These are phyloP conservation scores for Xylariaceae sp. DNA, from an alignment of 2,329 filamentous ascomycete genomes.

Conservation along the genomic window DNA sequence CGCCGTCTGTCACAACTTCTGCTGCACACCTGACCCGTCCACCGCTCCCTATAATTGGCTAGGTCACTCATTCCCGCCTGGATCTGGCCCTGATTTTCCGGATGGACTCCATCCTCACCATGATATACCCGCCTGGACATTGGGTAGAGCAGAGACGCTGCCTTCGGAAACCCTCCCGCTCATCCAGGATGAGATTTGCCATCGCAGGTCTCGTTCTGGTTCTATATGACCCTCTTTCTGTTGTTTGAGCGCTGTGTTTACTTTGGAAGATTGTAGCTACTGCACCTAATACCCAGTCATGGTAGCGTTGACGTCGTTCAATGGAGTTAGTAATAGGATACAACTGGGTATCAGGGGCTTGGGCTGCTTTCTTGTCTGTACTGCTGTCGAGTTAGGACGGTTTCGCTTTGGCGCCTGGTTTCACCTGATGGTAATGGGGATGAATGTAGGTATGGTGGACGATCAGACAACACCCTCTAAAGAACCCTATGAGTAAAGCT, in stretches of 20 bases:
- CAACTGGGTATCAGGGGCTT: neutral
- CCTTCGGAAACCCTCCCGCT: conserved; percentile 3
- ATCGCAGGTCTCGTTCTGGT: conserved; percentile 13
- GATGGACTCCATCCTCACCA: neutral
- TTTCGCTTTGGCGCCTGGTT: neutral
- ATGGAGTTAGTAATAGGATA: neutral
- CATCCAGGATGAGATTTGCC: conserved; percentile 5
- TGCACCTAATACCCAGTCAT: neutral
- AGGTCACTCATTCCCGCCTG: neutral
- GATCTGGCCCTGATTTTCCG: neutral
- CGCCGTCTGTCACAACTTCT: conserved; percentile 12
- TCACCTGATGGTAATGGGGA: no score
- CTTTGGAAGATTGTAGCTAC: neutral
- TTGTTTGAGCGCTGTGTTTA: neutral
- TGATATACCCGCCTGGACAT: neutral
- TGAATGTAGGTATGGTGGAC: no score
- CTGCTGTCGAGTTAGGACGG: neutral
- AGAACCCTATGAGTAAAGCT: no score
- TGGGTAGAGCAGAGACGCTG: conserved; percentile 9
- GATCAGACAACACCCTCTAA: no score
- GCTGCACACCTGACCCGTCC: neutral
- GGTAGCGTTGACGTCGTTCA: neutral
- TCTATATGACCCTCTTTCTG: conserved; percentile 8
- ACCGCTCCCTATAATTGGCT: neutral
- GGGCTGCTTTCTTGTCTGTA: neutral